Percentiles rank a stretch among this genome's conserved stretches.
phyloP scores from a whole-genome alignment of 129 eudicot genomes.

The Chrysanthemum seticuspe region DNA sequence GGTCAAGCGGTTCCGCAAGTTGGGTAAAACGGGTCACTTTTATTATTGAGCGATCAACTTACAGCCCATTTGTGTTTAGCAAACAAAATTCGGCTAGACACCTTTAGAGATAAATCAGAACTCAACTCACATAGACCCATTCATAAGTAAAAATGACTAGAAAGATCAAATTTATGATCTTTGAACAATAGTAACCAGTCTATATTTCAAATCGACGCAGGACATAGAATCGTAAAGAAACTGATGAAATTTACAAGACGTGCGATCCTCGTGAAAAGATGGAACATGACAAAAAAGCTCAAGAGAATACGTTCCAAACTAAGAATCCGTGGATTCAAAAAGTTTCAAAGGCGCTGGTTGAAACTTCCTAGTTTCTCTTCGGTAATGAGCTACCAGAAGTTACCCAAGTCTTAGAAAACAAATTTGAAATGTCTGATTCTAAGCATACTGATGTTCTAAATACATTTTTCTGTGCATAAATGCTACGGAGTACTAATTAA shows the following conservation, averaged over 20 bases:
- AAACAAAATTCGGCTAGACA: neutral
- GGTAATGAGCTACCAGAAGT: slow-evolving; percentile 47
- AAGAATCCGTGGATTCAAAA: slow-evolving; percentile 55
- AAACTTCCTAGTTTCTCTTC: slow-evolving; percentile 62
- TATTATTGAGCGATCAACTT: neutral
- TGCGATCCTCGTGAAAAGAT: slow-evolving; percentile 39
- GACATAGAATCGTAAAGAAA: slow-evolving; percentile 42
- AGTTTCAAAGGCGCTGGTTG: slow-evolving; percentile 65
- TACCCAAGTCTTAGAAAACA: slow-evolving; percentile 33
- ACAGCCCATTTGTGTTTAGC: too few relatives aligned
- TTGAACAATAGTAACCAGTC: neutral
- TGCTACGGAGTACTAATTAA: neutral
- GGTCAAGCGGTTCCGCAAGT: too few relatives aligned
- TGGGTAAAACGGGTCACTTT: neutral
- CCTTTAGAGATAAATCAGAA: neutral
- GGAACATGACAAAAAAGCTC: slow-evolving; percentile 49
- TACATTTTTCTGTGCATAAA: neutral
- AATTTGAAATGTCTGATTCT: neutral
- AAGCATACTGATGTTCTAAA: slow-evolving; percentile 7
- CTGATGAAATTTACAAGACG: slow-evolving; percentile 44
- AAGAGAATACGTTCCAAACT: slow-evolving; percentile 65
- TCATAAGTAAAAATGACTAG: neutral
- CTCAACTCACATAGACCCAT: neutral
- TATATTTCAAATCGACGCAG: slow-evolving; percentile 46
- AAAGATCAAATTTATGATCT: too few relatives aligned